Evolutionary conservation across 805 yeast genomes (phyloP).

Genomic region (Lipomyces starkeyi): DNA sequence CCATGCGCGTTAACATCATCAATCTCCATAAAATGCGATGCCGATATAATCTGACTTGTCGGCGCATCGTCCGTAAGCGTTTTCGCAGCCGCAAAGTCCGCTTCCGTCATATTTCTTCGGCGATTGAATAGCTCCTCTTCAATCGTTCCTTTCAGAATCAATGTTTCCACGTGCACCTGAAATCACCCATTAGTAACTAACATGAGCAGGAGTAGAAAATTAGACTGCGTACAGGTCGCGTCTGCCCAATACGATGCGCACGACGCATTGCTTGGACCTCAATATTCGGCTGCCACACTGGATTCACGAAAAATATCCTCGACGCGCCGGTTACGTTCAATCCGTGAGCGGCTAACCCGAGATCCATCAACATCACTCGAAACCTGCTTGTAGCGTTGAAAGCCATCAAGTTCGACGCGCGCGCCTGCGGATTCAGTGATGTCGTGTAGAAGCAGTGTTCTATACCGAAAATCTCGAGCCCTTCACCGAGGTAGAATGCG

Average conservation of each 20-base stretch:
- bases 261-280: slow-evolving; percentile 81
- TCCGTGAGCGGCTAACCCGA: slow-evolving; percentile 71
- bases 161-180: slow-evolving; percentile 59
- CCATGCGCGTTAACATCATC: slow-evolving; percentile 7
- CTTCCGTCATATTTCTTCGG: slow-evolving; percentile 30
- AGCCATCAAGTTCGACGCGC: slow-evolving; percentile 59
- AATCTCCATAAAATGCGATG: slow-evolving; percentile 23
- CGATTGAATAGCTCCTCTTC: slow-evolving; percentile 68
- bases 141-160: slow-evolving; percentile 64
- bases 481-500: slow-evolving; percentile 70
- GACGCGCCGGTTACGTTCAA: slow-evolving; percentile 71
- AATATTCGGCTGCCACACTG: slow-evolving; percentile 70
- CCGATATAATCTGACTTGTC: slow-evolving; percentile 23
- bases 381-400: slow-evolving; percentile 58
- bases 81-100: slow-evolving; percentile 32
- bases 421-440: slow-evolving; percentile 55
- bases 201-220: too few relatives aligned
- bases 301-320: slow-evolving; percentile 70
- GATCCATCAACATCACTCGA: slow-evolving; percentile 66
- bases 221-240: slow-evolving; percentile 53
- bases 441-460: slow-evolving; percentile 69
- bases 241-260: slow-evolving; percentile 78
- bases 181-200: slow-evolving; percentile 19
- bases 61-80: slow-evolving; percentile 34
- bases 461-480: slow-evolving; percentile 65